These are phyloP conservation scores for Solanum clarkiae DNA, from an alignment of 257 asterid genomes.

Conservation along the genomic window DNA sequence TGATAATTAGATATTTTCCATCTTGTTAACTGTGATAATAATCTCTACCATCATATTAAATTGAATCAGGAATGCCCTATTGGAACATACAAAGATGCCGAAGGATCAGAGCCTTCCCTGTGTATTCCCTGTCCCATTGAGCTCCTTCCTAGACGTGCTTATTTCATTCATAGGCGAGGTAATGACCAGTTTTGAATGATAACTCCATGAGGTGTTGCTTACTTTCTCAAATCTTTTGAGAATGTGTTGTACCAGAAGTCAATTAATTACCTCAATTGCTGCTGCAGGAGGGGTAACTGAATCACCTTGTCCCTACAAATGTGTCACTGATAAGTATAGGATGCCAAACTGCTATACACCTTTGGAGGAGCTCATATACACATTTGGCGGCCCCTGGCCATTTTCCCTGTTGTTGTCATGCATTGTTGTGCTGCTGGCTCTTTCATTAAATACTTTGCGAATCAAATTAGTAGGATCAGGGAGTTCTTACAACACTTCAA, in stretches of 20 bases:
- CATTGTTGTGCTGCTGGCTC: constrained; percentile 60
- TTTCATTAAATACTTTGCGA: constrained; percentile 54
- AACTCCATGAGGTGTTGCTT: not conserved
- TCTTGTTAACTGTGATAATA: constrained; percentile 6
- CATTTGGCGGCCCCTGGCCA: constrained; percentile 96
- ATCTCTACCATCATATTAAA: constrained; percentile 3
- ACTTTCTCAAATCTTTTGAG: not conserved
- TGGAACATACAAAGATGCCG: constrained; percentile 72
- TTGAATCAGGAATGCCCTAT: constrained; percentile 68
- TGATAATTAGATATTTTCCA: not conserved
- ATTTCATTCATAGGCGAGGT: constrained; percentile 77
- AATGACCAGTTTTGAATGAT: constrained; percentile 3
- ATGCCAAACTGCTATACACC: constrained; percentile 84
- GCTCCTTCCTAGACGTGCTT: constrained; percentile 78
- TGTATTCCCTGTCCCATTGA: constrained; percentile 69
- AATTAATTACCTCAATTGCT: not conserved
- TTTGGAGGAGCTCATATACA: constrained; percentile 80
- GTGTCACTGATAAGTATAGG: constrained; percentile 78
- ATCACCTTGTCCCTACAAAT: constrained; percentile 63
- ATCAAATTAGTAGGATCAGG: constrained; percentile 73
- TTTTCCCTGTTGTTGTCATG: constrained; percentile 52
- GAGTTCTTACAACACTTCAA: constrained; percentile 35
- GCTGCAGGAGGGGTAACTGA: constrained; percentile 80
- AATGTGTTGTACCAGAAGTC: not conserved
- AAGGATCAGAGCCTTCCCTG: constrained; percentile 73